Percentiles rank a stretch among this genome's conserved stretches.
These are phyloP conservation scores for Metarhizium sp. DNA, from an alignment of 2,329 filamentous ascomycete species.

Conservation along the genomic window DNA sequence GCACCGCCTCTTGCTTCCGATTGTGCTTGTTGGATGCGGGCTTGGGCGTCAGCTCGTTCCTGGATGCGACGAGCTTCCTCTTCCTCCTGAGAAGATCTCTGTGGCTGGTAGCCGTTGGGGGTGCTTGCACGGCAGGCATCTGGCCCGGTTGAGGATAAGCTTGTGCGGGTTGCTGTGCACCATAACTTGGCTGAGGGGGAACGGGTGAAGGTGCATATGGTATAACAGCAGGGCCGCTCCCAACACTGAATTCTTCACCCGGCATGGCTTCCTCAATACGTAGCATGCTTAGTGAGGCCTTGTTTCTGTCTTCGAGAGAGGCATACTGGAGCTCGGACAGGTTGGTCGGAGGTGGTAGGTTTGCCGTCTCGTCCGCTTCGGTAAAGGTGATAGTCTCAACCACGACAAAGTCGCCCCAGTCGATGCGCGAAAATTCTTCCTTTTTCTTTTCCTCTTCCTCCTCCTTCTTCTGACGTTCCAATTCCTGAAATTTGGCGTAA, in stretches of 20 bases:
- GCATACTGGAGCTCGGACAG: constrained; percentile 89
- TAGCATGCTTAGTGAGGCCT: constrained; percentile 72
- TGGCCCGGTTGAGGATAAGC: constrained; percentile 23
- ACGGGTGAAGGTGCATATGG: constrained; percentile 20
- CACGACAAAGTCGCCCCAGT: constrained; percentile 96
- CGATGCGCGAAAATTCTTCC: constrained; percentile 70
- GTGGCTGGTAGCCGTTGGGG: constrained; percentile 17
- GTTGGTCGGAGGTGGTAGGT: constrained; percentile 81
- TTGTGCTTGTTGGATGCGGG: constrained; percentile 65
- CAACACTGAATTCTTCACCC: constrained; percentile 47
- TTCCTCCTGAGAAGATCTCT: constrained; percentile 40
- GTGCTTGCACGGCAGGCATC: constrained; percentile 28
- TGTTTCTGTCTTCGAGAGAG: constrained; percentile 89
- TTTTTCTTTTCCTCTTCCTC: constrained; percentile 79
- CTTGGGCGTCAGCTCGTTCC: constrained; percentile 50
- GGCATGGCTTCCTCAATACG: constrained; percentile 95
- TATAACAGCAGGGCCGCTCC: constrained; percentile 35
- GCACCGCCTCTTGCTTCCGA: constrained; percentile 63
- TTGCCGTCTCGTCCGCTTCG: constrained; percentile 75
- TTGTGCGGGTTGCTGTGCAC: constrained; percentile 23
- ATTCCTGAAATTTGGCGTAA: constrained; percentile 75
- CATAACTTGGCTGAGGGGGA: constrained; percentile 34
- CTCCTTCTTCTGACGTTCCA: constrained; percentile 81
- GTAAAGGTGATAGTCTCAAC: constrained; percentile 92
- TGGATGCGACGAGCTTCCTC: constrained; percentile 55